Evolutionary conservation across 208 protist genomes (phyloP).

Genomic region (Trypanosoma congolense): DNA sequence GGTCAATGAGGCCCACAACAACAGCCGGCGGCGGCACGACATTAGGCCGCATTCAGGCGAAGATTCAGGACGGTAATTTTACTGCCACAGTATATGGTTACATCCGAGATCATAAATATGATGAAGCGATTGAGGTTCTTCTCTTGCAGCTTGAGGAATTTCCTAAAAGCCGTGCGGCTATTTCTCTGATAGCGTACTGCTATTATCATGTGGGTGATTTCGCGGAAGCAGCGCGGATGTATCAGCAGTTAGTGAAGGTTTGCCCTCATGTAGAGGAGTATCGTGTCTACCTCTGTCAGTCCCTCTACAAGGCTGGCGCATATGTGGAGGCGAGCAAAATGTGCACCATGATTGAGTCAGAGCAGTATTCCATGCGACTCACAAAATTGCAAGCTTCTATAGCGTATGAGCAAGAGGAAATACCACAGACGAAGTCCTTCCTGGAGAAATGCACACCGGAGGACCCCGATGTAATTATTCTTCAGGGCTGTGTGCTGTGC

Average conservation of each 20-base stretch:
- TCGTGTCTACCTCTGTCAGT: conserved; percentile 94
- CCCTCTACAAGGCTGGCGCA: conserved; percentile 92
- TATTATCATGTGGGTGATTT: conserved; percentile 94
- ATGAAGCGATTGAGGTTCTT: conserved; percentile 90
- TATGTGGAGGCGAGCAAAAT: conserved; percentile 89
- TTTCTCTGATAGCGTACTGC: conserved; percentile 96
- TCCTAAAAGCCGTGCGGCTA: conserved; percentile 91
- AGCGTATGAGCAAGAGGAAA: conserved; percentile 92
- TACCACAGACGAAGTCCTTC: conserved; percentile 86
- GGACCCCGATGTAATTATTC: conserved; percentile 84
- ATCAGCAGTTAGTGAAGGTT: conserved; percentile 88
- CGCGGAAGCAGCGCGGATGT: conserved; percentile 75
- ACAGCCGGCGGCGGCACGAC: conserved; percentile 88
- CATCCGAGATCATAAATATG: conserved; percentile 93
- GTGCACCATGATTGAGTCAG: conserved; percentile 77
- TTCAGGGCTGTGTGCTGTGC: conserved; percentile 88
- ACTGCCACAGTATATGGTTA: conserved; percentile 93
- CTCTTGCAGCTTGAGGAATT: conserved; percentile 89
- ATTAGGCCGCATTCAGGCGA: conserved; percentile 81
- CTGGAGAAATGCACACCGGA: conserved; percentile 78
- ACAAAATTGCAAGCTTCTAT: conserved; percentile 89
- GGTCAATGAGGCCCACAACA: conserved; percentile 75
- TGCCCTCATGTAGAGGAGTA: conserved; percentile 94
- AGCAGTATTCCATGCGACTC: conserved; percentile 73
- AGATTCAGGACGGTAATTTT: conserved; percentile 93